phyloP scores from a whole-genome alignment of 495 filamentous ascomycete species.

The Xylaria venustula region DNA sequence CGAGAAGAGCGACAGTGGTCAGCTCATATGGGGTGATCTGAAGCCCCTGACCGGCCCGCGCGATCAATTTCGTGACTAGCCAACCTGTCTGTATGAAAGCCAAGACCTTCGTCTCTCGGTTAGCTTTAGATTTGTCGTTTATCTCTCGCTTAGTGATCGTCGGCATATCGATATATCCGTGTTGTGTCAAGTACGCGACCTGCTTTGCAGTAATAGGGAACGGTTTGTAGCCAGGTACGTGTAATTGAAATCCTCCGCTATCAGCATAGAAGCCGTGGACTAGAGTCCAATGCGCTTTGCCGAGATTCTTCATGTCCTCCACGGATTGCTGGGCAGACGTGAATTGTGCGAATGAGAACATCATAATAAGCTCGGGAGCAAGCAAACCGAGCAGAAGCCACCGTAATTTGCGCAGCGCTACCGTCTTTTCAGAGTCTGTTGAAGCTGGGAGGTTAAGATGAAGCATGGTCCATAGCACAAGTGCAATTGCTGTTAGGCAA shows the following conservation, averaged over 20 bases:
- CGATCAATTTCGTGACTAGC: not conserved
- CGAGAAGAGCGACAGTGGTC: not conserved
- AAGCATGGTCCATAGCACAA: constrained; percentile 27
- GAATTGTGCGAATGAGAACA: not conserved
- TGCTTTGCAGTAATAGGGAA: not conserved
- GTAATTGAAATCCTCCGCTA: not conserved
- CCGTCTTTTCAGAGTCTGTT: not conserved
- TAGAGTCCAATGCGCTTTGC: not conserved
- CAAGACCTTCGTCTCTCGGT: not conserved
- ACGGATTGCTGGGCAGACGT: not conserved
- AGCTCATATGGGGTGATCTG: not conserved
- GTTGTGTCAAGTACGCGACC: not conserved
- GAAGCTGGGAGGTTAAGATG: not conserved
- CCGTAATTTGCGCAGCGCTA: not conserved
- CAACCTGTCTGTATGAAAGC: not conserved
- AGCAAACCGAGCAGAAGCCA: not conserved
- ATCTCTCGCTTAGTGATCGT: not conserved
- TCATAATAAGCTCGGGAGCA: not conserved
- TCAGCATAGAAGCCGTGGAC: not conserved
- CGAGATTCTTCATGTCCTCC: not conserved
- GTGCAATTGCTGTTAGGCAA: constrained; percentile 27
- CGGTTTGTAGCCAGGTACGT: not conserved
- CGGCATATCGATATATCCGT: not conserved
- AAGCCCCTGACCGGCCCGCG: not conserved
- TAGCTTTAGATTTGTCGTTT: not conserved